A percentile compares a stretch with the other conserved stretches of the same genome.
Conservation (phyloP, 2,329 filamentous ascomycete species). For the Aureobasidium sp. region DNA sequence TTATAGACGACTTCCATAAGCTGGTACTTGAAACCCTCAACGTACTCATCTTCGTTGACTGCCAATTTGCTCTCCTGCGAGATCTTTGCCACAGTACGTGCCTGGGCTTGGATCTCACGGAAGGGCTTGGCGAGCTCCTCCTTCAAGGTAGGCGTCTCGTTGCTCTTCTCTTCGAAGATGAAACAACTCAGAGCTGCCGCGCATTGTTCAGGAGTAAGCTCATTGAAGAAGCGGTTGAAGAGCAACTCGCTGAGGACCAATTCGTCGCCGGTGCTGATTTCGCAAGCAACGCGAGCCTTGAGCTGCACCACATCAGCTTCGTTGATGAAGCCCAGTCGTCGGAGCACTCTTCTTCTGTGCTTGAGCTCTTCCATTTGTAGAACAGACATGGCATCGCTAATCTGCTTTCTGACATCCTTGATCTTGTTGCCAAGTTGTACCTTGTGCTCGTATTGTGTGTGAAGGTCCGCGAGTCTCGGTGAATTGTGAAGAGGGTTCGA, state of each 20-base stretch:
- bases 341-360: slow-evolving; percentile 87
- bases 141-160: slow-evolving; percentile 62
- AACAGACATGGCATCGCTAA: slow-evolving; percentile 75
- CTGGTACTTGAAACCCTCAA: slow-evolving; percentile 83
- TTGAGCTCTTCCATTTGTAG: slow-evolving; percentile 95
- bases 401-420: slow-evolving; percentile 81
- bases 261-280: slow-evolving; percentile 96
- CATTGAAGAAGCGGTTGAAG: slow-evolving; percentile 98
- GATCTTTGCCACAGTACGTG: slow-evolving; percentile 82
- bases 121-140: slow-evolving; percentile 83
- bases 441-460: slow-evolving; percentile 80
- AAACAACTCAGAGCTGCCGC: slow-evolving; percentile 86
- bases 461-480: slow-evolving; percentile 73
- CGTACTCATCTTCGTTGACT: slow-evolving; percentile 92
- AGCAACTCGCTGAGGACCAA: slow-evolving; percentile 86
- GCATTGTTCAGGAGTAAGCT: slow-evolving; percentile 78
- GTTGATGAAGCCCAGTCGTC: slow-evolving; percentile 91
- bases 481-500: slow-evolving; percentile 89
- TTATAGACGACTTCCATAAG: slow-evolving; percentile 93
- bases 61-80: slow-evolving; percentile 89
- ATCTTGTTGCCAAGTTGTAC: slow-evolving; percentile 68
- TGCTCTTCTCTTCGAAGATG: slow-evolving; percentile 94
- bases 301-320: slow-evolving; percentile 92
- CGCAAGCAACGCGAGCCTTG: slow-evolving; percentile 94
- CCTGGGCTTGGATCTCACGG: slow-evolving; percentile 79